These are phyloP conservation scores for Cladosporium cucumerinum DNA, from an alignment of 2,329 filamentous ascomycete genomes.

Conservation along the genomic window DNA sequence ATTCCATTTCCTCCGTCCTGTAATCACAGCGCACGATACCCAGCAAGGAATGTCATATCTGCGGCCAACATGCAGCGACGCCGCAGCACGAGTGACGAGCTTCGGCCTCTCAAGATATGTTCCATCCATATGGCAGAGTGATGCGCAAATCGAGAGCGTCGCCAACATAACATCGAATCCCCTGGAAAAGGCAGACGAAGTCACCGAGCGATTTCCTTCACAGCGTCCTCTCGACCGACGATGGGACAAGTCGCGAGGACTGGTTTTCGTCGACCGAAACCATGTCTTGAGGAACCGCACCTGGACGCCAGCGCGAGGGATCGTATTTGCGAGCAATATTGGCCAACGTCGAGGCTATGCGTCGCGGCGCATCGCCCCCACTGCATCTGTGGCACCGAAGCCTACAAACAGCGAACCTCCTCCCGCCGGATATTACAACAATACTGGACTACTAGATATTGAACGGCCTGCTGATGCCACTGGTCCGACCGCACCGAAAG, in stretches of 20 bases:
- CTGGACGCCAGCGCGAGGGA: slow-evolving; percentile 4
- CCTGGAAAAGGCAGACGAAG: neutral
- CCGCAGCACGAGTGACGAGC: slow-evolving; percentile 12
- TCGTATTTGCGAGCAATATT: neutral
- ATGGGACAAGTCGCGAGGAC: slow-evolving; percentile 31
- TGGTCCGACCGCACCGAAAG: neutral
- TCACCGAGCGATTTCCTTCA: slow-evolving; percentile 23
- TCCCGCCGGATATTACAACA: neutral
- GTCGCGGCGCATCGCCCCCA: neutral
- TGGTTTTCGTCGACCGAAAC: slow-evolving; percentile 20
- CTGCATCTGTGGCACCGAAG: neutral
- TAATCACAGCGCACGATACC: neutral
- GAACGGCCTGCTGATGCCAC: neutral
- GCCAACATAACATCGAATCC: neutral
- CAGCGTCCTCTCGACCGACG: slow-evolving; percentile 28
- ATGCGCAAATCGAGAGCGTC: neutral
- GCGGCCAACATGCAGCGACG: slow-evolving; percentile 16
- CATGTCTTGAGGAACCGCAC: neutral
- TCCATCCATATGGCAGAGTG: slow-evolving; percentile 1
- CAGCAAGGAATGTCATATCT: slow-evolving; percentile 15
- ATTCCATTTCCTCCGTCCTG: neutral
- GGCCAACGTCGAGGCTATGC: slow-evolving; percentile 9
- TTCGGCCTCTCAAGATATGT: slow-evolving; percentile 2
- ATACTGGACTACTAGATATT: neutral
- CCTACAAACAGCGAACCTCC: neutral